Conservation (phyloP, 1,139 yeast species). For the Geotrichum klebahnii region DNA sequence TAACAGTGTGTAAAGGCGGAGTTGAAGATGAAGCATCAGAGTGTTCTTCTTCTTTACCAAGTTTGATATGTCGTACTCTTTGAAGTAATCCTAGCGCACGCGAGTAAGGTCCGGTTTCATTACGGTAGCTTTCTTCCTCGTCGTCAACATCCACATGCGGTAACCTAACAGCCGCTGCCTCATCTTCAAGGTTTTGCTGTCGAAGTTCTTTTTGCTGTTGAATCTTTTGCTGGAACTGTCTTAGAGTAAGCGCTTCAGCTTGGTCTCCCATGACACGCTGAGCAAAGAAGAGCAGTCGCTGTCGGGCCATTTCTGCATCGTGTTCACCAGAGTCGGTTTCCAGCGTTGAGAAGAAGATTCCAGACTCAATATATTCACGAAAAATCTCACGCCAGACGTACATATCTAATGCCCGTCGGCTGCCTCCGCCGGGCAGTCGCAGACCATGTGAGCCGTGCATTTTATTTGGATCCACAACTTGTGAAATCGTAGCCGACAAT, state of each 20-base stretch:
- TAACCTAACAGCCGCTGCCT: background rate
- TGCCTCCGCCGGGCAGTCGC: background rate
- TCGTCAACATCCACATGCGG: background rate
- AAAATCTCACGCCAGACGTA: conserved; percentile 71
- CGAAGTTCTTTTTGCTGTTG: conserved; percentile 1
- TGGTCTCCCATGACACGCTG: conserved; percentile 31
- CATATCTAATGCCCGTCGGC: conserved; percentile 48
- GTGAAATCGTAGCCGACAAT: conserved; percentile 44
- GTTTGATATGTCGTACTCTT: conserved; percentile 1
- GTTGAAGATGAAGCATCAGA: background rate
- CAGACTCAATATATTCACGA: conserved; percentile 59
- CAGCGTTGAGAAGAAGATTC: conserved; percentile 58
- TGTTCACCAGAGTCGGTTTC: conserved; percentile 49
- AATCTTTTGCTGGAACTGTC: conserved; percentile 13
- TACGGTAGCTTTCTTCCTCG: background rate
- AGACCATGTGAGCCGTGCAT: conserved; percentile 3
- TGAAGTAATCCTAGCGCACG: conserved; percentile 6
- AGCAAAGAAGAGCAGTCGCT: conserved; percentile 44
- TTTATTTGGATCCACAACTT: conserved; percentile 43
- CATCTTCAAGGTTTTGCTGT: conserved; percentile 4
- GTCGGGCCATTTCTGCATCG: conserved; percentile 38
- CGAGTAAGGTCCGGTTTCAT: conserved; percentile 8
- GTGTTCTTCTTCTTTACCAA: too few species aligned
- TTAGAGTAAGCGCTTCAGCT: conserved; percentile 11
- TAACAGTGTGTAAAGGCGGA: background rate